Evolutionary conservation across 2,329 filamentous ascomycete species (phyloP).

Genomic region (Penicillium sp.): DNA sequence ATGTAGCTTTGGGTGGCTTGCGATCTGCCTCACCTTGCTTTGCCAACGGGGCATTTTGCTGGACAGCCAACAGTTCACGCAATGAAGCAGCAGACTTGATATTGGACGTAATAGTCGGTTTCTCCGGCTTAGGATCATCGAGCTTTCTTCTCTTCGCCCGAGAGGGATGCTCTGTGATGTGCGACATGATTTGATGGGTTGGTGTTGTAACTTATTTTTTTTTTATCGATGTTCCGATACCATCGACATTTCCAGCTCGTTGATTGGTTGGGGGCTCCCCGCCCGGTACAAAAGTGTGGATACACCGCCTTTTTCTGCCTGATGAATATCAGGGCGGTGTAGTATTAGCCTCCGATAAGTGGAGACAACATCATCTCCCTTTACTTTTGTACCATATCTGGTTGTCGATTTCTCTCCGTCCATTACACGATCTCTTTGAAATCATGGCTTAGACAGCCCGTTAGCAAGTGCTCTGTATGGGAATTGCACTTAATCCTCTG

Average conservation of each 20-base stretch:
- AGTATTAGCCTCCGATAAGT: background rate
- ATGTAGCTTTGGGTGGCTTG: constrained; percentile 1
- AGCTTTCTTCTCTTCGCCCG: constrained; percentile 43
- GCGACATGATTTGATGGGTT: constrained; percentile 31
- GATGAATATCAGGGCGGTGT: background rate
- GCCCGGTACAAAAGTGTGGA: background rate
- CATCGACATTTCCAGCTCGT: constrained; percentile 19
- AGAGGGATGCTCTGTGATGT: constrained; percentile 33
- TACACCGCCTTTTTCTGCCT: background rate
- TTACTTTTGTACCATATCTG: no score
- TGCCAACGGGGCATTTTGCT: constrained; percentile 61
- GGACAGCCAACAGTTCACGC: constrained; percentile 65
- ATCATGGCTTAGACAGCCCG: background rate
- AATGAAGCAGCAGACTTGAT: constrained; percentile 61
- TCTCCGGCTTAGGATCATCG: constrained; percentile 20
- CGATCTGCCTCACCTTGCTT: constrained; percentile 62
- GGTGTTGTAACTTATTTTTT: constrained; percentile 21
- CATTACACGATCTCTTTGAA: background rate
- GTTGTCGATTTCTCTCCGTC: background rate
- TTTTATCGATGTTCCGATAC: constrained; percentile 22
- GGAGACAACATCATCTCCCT: background rate
- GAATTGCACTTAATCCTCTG: no score
- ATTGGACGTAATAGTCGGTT: constrained; percentile 15
- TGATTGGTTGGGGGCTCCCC: constrained; percentile 20
- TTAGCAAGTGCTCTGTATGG: rapidly evolving